Conservation (phyloP, 805 yeast species). For the Candida vaughaniae region DNA sequence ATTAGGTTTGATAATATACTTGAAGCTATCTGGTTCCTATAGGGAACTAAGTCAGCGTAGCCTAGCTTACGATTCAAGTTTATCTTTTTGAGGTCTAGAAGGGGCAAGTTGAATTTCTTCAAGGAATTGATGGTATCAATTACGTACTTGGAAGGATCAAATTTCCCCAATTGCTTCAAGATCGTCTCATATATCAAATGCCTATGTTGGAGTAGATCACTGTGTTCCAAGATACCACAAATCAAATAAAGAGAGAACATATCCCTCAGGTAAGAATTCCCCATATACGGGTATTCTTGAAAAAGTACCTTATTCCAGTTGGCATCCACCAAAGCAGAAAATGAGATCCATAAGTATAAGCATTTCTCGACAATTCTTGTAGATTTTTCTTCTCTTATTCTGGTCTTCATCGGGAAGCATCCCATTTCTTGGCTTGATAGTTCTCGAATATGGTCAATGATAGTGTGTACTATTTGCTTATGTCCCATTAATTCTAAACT, state of each 20-base stretch:
- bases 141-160: constrained; percentile 25
- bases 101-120: not conserved
- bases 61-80: constrained; percentile 3
- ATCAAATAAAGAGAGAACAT: constrained; percentile 30
- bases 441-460: constrained; percentile 3
- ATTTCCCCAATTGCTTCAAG: constrained; percentile 25
- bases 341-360: constrained; percentile 30
- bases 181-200: constrained; percentile 23
- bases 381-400: constrained; percentile 20
- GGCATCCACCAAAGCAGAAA: constrained; percentile 15
- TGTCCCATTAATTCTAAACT: not conserved
- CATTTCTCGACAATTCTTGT: constrained; percentile 24
- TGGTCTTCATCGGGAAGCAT: constrained; percentile 28
- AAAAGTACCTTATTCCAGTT: constrained; percentile 38
- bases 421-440: constrained; percentile 33
- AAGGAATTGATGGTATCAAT: constrained; percentile 15
- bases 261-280: constrained; percentile 36
- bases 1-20: constrained; percentile 4
- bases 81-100: constrained; percentile 1
- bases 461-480: not conserved
- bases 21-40: constrained; percentile 6
- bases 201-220: constrained; percentile 18
- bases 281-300: constrained; percentile 40
- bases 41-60: constrained; percentile 9
- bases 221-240: constrained; percentile 21